phyloP scores from a whole-genome alignment of 1,284 basidiomycete genomes.

The Tilletia walkeri region DNA sequence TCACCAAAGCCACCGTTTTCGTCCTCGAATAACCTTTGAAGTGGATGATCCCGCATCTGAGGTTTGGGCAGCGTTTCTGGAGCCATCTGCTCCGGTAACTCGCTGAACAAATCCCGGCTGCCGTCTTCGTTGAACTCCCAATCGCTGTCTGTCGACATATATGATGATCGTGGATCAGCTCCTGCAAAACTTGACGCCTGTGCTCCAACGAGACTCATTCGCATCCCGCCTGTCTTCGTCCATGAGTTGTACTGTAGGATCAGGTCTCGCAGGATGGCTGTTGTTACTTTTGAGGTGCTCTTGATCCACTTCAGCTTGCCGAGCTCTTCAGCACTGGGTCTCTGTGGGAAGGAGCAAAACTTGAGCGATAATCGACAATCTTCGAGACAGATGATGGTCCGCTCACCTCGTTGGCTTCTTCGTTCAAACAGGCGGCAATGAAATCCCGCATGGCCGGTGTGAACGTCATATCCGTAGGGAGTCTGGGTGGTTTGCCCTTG shows the following conservation, averaged over 20 bases:
- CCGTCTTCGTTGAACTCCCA: slow-evolving; percentile 13
- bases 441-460: slow-evolving; percentile 86
- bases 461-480: slow-evolving; percentile 72
- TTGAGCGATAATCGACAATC: not conserved
- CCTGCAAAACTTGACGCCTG: not conserved
- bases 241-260: slow-evolving; percentile 72
- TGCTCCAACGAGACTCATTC: slow-evolving; percentile 67
- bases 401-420: slow-evolving; percentile 74
- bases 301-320: slow-evolving; percentile 91
- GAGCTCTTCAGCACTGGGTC: slow-evolving; percentile 84
- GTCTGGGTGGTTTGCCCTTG: slow-evolving; percentile 75
- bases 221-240: slow-evolving; percentile 75
- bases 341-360: slow-evolving; percentile 59
- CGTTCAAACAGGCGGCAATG: slow-evolving; percentile 77
- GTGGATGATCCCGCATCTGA: not conserved
- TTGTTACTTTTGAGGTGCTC: slow-evolving; percentile 67
- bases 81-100: not conserved
- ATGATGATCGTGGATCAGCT: not conserved
- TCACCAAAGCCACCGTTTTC: not conserved
- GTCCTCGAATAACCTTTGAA: not conserved
- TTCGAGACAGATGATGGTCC: not conserved
- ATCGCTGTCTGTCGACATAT: slow-evolving; percentile 4
- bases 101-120: slow-evolving; percentile 7
- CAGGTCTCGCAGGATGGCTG: slow-evolving; percentile 72
- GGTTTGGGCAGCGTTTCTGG: not conserved